Base-by-base conservation (phyloP, 2,329 filamentous ascomycete species). In the Ceratocystiopsis minuta region DNA sequence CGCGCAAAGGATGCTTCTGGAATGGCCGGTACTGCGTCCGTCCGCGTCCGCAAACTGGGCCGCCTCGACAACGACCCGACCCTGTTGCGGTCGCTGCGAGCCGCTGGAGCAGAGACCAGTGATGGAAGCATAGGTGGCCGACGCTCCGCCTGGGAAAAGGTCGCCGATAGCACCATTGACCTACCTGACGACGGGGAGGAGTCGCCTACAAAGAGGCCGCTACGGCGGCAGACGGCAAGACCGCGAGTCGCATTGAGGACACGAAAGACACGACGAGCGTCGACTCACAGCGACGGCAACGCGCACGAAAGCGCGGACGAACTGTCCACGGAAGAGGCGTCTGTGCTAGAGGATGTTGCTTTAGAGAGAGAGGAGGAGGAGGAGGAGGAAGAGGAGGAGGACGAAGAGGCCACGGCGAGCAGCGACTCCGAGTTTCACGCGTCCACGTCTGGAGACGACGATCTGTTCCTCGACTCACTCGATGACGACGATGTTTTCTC, bases 361-460 rank as follows among this genome's bases (percentile, higher is more conserved):
- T 17, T 38, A 2, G 34, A 41, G 9, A 35, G 24, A 12, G 28
- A 34, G n/a, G 20, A 13, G 14, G 16, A 24, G 13, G 14, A 39
- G 14, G 37, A 37, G 2, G 11, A 24, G 9, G 31, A 38, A 16
- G 36, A 11, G 4, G 14, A n/a, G 2, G 16, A 16, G 3, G 31
- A 40, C 9, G 20, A 35, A 3, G 32, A 36, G 1, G 41, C 37
- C 13, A n/a, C 15, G 1, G 42, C 43, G 11, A 39, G 32, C 6
- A 31, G 34, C 16, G 39, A 41, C 33, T 48, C 48, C 7, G 47
- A 49, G 14, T 49, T 46, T 18, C 43, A 43, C 13, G 43, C 40
- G 16, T 41, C 38, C 11, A 39, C 42, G 24, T 28, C 24, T 10
- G 24, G 11, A 4, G 42, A 42, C 4, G 39, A 39, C 14, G 36